Evolutionary conservation across 1,284 basidiomycete genomes (phyloP), one percentile per base, ranked within the genome.

Genomic region (Naganishia sp.): DNA sequence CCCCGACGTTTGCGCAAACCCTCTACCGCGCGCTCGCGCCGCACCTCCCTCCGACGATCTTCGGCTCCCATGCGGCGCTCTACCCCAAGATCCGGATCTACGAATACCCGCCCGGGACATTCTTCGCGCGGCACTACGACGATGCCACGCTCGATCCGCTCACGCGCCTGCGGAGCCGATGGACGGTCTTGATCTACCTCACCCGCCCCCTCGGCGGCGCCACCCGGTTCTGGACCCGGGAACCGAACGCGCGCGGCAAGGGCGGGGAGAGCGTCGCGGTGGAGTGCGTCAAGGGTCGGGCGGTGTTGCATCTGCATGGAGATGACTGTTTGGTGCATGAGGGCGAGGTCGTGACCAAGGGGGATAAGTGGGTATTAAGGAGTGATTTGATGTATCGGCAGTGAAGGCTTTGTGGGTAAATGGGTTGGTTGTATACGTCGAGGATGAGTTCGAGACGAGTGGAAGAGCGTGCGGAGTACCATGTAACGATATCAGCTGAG

Each of bases 171-270:
- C 53, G 69, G 72, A 87, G 87, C 55, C 87, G 89, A 75, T 92
- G 90, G 90, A 93, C 90, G 0, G 76, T 93, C 25, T 77, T 93
- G 53, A 82, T 92, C 44, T 93, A 92, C 74, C 77, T 93, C 46
- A 86, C 86, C 10, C 89, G 89, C 1, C 31, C 31, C 9, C 86
- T 90, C 0, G 90, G 90, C 18, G 90, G 90, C 18, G 86, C 89
- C 84, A 92, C 90, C 0, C 76, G 88, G 15, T 93, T 93, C 75
- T 88, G 90, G 75, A 83, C 82, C 11, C 79, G 83, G 63, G 82
- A 81, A 31, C 72, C 70, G 9, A 69, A 65, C 4, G 72, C 73
- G 9, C 71, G 70, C 21, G 82, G 82, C 2, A 84, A 84, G 69
- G 79, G 82, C 48, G 78, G 80, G 7, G 83, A 85, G 68, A 81